These are phyloP conservation scores for Lecanosticta acicola DNA, from an alignment of 2,329 filamentous ascomycete species.

Conservation along the genomic window DNA sequence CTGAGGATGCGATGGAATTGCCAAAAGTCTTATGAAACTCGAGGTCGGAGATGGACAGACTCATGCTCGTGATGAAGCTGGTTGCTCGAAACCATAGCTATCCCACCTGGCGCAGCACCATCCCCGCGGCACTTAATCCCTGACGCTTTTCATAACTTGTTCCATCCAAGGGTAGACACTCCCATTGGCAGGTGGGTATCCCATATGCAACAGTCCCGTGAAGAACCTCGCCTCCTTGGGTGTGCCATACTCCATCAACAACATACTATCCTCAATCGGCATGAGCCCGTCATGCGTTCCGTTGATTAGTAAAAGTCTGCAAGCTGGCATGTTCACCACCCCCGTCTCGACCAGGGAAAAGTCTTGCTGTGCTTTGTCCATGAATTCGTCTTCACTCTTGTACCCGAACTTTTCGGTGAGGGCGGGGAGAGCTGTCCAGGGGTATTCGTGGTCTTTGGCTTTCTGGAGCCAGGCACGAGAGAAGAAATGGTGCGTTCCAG, in stretches of 20 bases:
- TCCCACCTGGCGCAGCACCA: neutral
- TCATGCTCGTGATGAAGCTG: no score
- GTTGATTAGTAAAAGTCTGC: constrained; percentile 55
- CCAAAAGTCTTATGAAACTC: no score
- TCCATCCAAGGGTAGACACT: constrained; percentile 60
- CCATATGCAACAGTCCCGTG: constrained; percentile 58
- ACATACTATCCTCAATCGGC: constrained; percentile 62
- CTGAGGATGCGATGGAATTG: no score
- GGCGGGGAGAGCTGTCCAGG: constrained; percentile 33
- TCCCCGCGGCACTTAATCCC: no score
- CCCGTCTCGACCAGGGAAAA: constrained; percentile 59
- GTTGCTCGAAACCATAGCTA: no score
- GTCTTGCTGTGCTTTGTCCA: constrained; percentile 51
- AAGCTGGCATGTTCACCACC: constrained; percentile 52
- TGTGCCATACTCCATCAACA: constrained; percentile 59
- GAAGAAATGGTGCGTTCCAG: constrained; percentile 59
- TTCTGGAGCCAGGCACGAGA: constrained; percentile 54
- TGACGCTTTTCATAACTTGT: constrained; percentile 41
- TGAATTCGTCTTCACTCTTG: constrained; percentile 50
- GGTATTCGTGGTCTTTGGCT: constrained; percentile 59
- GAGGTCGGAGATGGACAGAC: no score
- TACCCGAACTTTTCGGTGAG: constrained; percentile 61
- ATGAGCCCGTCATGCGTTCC: constrained; percentile 60
- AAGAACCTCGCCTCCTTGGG: constrained; percentile 64
- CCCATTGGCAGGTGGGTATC: constrained; percentile 56